These are phyloP conservation scores for Chalciporus sp. DNA, from an alignment of 1,284 basidiomycete species.

Conservation along the genomic window DNA sequence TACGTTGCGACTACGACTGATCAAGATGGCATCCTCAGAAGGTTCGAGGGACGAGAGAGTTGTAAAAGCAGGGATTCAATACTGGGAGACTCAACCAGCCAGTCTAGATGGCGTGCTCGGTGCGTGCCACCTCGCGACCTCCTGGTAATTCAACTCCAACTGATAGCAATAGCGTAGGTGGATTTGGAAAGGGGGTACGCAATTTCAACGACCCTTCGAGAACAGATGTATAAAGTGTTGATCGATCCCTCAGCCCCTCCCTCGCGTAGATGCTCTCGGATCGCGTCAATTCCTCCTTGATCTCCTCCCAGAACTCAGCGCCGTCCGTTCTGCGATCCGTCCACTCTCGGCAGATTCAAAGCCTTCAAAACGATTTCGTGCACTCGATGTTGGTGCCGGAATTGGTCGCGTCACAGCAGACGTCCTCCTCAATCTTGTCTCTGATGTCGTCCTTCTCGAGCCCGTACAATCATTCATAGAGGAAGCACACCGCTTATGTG, in stretches of 20 bases:
- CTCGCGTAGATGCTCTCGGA: conserved; percentile 84
- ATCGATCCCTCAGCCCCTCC: conserved; percentile 63
- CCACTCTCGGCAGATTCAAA: conserved; percentile 16
- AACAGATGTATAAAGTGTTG: not conserved
- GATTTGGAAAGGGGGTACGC: conserved; percentile 72
- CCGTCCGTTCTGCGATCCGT: conserved; percentile 64
- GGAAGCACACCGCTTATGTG: conserved; percentile 62
- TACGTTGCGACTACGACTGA: too few species aligned
- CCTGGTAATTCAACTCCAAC: not conserved
- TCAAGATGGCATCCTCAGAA: conserved; percentile 17
- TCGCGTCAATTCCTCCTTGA: conserved; percentile 85
- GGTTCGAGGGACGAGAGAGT: conserved; percentile 43
- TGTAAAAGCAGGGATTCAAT: conserved; percentile 69
- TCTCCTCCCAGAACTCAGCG: conserved; percentile 77
- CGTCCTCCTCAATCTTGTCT: conserved; percentile 82
- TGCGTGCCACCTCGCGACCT: conserved; percentile 24
- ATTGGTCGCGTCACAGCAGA: conserved; percentile 89
- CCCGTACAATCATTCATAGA: conserved; percentile 79
- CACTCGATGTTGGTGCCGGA: conserved; percentile 89
- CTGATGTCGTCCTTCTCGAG: conserved; percentile 86
- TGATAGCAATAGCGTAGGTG: conserved; percentile 47
- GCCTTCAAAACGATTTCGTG: conserved; percentile 52
- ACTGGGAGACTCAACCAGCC: conserved; percentile 77
- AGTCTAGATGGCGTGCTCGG: conserved; percentile 74
- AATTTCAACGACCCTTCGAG: conserved; percentile 9